A percentile compares a stretch with the other conserved stretches of the same genome.
These are phyloP conservation scores for Kluyveromyces starmeri DNA, from an alignment of 805 yeast genomes.

Conservation along the genomic window DNA sequence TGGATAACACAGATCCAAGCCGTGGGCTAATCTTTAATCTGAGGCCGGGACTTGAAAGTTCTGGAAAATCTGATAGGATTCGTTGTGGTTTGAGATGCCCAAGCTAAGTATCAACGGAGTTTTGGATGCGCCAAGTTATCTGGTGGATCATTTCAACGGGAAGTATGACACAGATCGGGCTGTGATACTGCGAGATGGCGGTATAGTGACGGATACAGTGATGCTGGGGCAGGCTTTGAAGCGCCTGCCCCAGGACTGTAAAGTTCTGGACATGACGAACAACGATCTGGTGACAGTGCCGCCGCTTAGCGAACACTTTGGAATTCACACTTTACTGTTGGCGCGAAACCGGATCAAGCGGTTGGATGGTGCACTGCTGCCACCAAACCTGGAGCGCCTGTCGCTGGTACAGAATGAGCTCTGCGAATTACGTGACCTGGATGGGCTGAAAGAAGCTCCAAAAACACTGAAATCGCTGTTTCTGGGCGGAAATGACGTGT, in stretches of 20 bases:
- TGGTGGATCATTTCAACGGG: constrained; percentile 32
- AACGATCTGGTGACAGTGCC: constrained; percentile 56
- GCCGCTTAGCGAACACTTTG: constrained; percentile 37
- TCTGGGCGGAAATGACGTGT: constrained; percentile 52
- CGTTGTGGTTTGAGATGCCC: constrained; percentile 3
- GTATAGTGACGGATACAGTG: constrained; percentile 35
- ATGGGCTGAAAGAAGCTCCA: constrained; percentile 34
- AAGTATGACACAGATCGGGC: constrained; percentile 20
- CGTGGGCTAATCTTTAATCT: too few relatives aligned
- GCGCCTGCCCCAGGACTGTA: constrained; percentile 35
- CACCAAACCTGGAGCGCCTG: constrained; percentile 37
- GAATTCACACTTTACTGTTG: constrained; percentile 42
- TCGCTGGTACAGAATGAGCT: constrained; percentile 42
- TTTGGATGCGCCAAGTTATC: constrained; percentile 41
- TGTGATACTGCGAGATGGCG: constrained; percentile 22
- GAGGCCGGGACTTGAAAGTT: neutral
- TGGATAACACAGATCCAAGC: neutral
- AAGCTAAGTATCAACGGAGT: constrained; percentile 43
- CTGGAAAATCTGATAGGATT: too few relatives aligned
- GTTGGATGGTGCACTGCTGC: constrained; percentile 32
- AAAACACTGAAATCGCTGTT: constrained; percentile 39
- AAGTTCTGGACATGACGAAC: constrained; percentile 66
- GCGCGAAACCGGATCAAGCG: constrained; percentile 50
- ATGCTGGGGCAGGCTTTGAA: constrained; percentile 35
- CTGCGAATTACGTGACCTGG: constrained; percentile 41